Base-by-base conservation (phyloP, 164 flowering plant species). In the Magnolia officinalis region DNA sequence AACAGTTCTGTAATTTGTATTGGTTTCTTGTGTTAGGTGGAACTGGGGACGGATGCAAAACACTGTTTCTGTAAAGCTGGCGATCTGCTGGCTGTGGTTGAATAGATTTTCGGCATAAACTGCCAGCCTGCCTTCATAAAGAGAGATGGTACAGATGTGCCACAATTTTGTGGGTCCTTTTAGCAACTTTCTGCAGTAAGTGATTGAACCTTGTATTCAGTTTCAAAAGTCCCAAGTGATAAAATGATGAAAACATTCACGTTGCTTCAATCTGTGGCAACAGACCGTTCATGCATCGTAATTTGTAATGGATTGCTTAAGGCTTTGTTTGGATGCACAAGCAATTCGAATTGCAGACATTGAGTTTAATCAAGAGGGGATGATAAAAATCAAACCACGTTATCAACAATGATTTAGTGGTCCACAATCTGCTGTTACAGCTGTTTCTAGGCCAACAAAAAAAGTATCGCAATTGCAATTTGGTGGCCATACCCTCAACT, bases 31-130 rank as follows among this genome's bases (percentile, higher is more conserved):
- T 65, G n/a, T 26, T 89, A 95, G 98, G 92, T 93, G 80, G 95
- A 93, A 76, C 82, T 95, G 82, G 98, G 97, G 72, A 79, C 90
- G 0, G 92, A 87, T 24, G 86, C 70, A 0, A 88, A 75, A 81
- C 97, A 93, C 81, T 89, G 93, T 81, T 95, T 93, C 78, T 89
- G 93, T 74, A 89, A 87, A 65, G 90, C 84, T 16, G 83, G 92
- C 37, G 99, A 96, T 45, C 83, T 96, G 78, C 82, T 96, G 77
- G 98, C 97, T n/a, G 85, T 88, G 51, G 96, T 96, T 5, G 96
- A 93, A 79, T 95, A 85, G 72, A 2, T 14, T 16, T 67, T 55
- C 8, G 16, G 61, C 16, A 55, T 55, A 2, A 10, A 1, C 61
- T 55, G 61, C 16, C 9, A 8, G 61, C 61, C 13, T 55, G 61